These are phyloP conservation scores for Neurospora discreta DNA, from an alignment of 495 filamentous ascomycete species.

Conservation along the genomic window DNA sequence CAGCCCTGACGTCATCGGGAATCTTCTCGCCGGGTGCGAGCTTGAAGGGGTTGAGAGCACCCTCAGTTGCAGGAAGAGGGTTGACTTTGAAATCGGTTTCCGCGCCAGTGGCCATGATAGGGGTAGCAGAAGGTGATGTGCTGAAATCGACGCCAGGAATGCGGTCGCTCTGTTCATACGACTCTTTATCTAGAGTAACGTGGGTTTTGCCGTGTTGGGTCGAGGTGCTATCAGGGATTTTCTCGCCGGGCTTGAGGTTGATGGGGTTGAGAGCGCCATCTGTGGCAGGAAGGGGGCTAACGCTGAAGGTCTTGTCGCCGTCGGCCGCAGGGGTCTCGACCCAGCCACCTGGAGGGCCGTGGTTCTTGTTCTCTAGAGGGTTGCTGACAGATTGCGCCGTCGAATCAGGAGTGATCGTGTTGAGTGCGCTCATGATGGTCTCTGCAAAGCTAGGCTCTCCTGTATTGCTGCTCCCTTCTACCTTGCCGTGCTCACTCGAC, in stretches of 20 bases:
- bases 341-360: slow-evolving; percentile 55
- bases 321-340: slow-evolving; percentile 58
- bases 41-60: slow-evolving; percentile 68
- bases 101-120: background rate
- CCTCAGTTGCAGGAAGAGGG: slow-evolving; percentile 67
- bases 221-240: slow-evolving; percentile 50
- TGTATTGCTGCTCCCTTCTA: background rate
- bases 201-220: slow-evolving; percentile 40
- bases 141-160: slow-evolving; percentile 28
- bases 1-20: slow-evolving; percentile 45
- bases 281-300: slow-evolving; percentile 65
- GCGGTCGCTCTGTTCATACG: slow-evolving; percentile 60
- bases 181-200: slow-evolving; percentile 63
- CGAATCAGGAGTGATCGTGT: slow-evolving; percentile 52
- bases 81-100: slow-evolving; percentile 47
- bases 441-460: slow-evolving; percentile 28
- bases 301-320: slow-evolving; percentile 36
- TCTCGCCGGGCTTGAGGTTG: slow-evolving; percentile 62
- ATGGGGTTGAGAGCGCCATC: slow-evolving; percentile 67
- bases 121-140: background rate
- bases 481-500: background rate
- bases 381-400: slow-evolving; percentile 63
- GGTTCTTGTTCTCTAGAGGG: slow-evolving; percentile 43
- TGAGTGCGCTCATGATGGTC: slow-evolving; percentile 48
- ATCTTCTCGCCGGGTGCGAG: slow-evolving; percentile 72